A percentile compares a stretch with the other conserved stretches of the same genome.
phyloP scores from a whole-genome alignment of 306 rosid genomes.

The Canavalia ensiformis region DNA sequence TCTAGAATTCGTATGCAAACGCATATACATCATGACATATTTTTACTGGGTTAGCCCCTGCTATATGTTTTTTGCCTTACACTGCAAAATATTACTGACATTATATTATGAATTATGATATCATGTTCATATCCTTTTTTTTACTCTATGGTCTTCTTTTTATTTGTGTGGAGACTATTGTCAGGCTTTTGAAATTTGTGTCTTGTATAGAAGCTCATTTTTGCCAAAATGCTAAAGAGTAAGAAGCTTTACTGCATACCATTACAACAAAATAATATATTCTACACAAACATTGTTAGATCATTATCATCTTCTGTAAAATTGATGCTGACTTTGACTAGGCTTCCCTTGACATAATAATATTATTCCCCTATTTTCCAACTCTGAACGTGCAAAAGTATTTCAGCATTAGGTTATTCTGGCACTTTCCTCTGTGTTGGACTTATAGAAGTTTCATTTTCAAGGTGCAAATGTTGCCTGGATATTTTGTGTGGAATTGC shows the following conservation, averaged over 20 bases:
- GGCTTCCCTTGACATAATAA: conserved; percentile 34
- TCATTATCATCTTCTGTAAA: conserved; percentile 11
- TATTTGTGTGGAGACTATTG: not conserved
- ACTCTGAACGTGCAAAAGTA: conserved; percentile 23
- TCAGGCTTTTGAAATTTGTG: conserved; percentile 22
- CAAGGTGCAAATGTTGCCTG: conserved; percentile 21
- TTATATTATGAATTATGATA: not conserved
- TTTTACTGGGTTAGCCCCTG: not conserved
- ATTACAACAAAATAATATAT: not conserved
- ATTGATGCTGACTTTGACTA: conserved; percentile 13
- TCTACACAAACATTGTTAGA: conserved; percentile 6
- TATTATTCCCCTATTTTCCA: conserved; percentile 11
- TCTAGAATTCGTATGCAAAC: not conserved
- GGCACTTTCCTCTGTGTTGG: conserved; percentile 11
- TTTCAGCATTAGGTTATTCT: conserved; percentile 30
- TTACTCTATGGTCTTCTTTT: not conserved
- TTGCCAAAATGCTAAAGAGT: conserved; percentile 20
- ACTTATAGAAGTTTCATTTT: conserved; percentile 17
- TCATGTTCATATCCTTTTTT: not conserved
- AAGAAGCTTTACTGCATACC: conserved; percentile 7
- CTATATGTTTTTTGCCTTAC: not conserved
- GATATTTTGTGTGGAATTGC: conserved; percentile 20
- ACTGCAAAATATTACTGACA: not conserved
- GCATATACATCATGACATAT: not conserved
- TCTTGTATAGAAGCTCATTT: not conserved